A percentile compares a stretch with the other conserved stretches of the same genome.
phyloP scores from a whole-genome alignment of 768 basidiomycete species.

The Xerocomus potaroensis region DNA sequence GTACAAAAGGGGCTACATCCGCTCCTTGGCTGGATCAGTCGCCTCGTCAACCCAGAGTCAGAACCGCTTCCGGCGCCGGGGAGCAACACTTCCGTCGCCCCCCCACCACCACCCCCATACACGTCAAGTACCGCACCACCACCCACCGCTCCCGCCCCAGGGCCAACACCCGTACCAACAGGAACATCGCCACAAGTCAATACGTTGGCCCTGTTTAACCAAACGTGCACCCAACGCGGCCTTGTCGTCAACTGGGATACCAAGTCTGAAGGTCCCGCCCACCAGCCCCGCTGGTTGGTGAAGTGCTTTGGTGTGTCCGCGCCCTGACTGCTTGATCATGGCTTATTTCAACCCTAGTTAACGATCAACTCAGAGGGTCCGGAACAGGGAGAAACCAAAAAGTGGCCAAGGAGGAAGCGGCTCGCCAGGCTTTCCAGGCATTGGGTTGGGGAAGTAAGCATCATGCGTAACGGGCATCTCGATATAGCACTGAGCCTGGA shows the following conservation, averaged over 20 bases:
- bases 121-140: conserved; percentile 7
- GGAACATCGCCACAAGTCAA: conserved; percentile 28
- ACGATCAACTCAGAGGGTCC: conserved; percentile 43
- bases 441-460: conserved; percentile 48
- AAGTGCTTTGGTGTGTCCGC: conserved; percentile 44
- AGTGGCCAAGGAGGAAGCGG: conserved; percentile 66
- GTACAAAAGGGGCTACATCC: conserved; percentile 47
- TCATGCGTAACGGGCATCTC: background rate
- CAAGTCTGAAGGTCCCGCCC: conserved; percentile 45
- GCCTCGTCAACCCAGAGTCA: conserved; percentile 48
- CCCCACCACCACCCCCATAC: conserved; percentile 26
- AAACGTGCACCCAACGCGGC: conserved; percentile 48
- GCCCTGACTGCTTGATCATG: background rate
- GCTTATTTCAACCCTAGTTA: conserved; percentile 37
- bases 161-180: conserved; percentile 13
- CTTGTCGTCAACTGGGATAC: conserved; percentile 44
- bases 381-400: conserved; percentile 60
- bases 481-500: background rate
- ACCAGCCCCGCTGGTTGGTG: conserved; percentile 56
- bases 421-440: conserved; percentile 47
- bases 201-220: conserved; percentile 47
- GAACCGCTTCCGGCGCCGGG: conserved; percentile 22
- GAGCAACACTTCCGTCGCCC: conserved; percentile 6
- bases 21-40: conserved; percentile 56
- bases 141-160: conserved; percentile 14